Evolutionary conservation across 2,329 filamentous ascomycete species (phyloP), one percentile per base, ranked within the genome.

Genomic region (Helicocarpus griseus): DNA sequence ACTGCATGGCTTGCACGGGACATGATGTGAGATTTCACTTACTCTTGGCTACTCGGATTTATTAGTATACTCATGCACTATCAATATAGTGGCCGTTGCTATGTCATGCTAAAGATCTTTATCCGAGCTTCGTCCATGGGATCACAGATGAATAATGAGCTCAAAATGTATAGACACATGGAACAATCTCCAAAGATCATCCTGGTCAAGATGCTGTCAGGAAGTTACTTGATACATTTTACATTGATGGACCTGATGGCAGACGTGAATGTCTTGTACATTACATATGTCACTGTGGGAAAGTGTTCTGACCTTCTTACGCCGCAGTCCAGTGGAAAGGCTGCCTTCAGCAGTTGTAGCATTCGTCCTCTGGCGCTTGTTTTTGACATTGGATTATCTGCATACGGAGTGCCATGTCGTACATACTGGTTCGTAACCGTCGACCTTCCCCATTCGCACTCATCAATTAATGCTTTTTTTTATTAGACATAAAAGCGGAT

Each of bases 361-460:
- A 38, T 24, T 43, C 28, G 53, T 52, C 17, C 48, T 55, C 19
- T 33, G 50, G 44, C 49, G 47, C 24, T 47, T 55, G 13, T 49
- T 53, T 49, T 43, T 55, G 39, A n/a, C 24, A 28, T 24, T 26
- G 26, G 40, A 28, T 24, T 17, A 28, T 14, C 56, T 75, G 36
- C 72, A 75, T 55, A 65, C 62, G 4, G 67, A 73, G 56, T 69
- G 66, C 60, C 67, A 69, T 33, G 58, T 76, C 52, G 64, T 73
- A 21, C 73, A 76, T 57, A 75, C 69, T 47, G 70, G 70, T 72
- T n/a, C n/a, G n/a, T n/a, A n/a, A n/a, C n/a, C n/a, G n/a, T n/a
- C n/a, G n/a, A n/a, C n/a, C n/a, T n/a, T n/a, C n/a, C n/a, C n/a
- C n/a, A n/a, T n/a, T n/a, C n/a, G n/a, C n/a, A n/a, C n/a, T n/a